phyloP scores from a whole-genome alignment of 225 moss, liverwort and hornwort species.

The Lunularia cruciata region DNA sequence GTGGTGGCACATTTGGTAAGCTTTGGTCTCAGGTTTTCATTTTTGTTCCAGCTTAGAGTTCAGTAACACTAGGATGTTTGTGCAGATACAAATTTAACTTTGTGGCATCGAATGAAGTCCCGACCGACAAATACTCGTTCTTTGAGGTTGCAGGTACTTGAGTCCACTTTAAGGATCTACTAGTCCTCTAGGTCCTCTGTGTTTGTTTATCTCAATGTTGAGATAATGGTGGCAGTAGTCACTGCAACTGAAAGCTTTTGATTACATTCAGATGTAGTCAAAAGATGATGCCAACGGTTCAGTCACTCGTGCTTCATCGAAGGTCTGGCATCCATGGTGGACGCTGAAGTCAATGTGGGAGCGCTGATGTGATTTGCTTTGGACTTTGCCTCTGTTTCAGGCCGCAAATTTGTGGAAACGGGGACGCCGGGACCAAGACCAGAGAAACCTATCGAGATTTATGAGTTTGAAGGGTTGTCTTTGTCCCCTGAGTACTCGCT shows the following conservation, averaged over 20 bases:
- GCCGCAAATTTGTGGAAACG: slow-evolving; percentile 82
- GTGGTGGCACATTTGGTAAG: background rate
- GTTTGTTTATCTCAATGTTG: background rate
- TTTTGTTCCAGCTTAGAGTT: too few species aligned
- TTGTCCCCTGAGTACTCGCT: background rate
- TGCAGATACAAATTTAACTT: slow-evolving; percentile 44
- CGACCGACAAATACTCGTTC: slow-evolving; percentile 37
- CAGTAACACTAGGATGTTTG: too few species aligned
- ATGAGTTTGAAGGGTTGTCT: slow-evolving; percentile 84
- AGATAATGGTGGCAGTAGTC: too few species aligned
- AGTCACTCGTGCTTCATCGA: too few species aligned
- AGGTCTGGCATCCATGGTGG: too few species aligned
- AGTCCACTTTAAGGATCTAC: slow-evolving; percentile 8
- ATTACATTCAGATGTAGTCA: too few species aligned
- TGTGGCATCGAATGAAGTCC: slow-evolving; percentile 35
- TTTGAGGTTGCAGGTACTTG: slow-evolving; percentile 49
- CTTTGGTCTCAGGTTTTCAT: too few species aligned
- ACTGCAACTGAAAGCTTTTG: too few species aligned
- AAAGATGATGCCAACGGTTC: too few species aligned
- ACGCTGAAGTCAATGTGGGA: too few species aligned
- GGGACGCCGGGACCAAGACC: slow-evolving; percentile 67
- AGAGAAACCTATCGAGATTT: slow-evolving; percentile 86
- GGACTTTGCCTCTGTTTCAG: slow-evolving; percentile 34
- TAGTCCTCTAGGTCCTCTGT: background rate
- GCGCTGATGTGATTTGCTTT: background rate